Conservation (phyloP, 1,284 basidiomycete species). For the Hypsizygus ulmarius region DNA sequence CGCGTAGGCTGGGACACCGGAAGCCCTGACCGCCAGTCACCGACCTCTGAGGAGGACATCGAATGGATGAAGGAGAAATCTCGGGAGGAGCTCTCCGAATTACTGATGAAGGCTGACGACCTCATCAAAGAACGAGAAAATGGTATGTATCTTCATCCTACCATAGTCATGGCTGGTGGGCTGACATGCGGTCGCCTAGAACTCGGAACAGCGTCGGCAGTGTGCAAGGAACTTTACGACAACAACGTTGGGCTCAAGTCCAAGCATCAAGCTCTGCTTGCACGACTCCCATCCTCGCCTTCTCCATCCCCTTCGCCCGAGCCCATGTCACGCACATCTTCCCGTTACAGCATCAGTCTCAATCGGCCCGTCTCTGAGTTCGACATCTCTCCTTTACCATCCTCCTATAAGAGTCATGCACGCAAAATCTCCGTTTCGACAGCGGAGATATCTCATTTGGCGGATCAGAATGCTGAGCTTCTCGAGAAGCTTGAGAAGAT, state of each 20-base stretch:
- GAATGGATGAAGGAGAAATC: conserved; percentile 62
- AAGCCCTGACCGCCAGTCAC: conserved; percentile 18
- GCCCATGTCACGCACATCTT: conserved; percentile 23
- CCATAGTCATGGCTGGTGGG: conserved; percentile 10
- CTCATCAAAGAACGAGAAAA: conserved; percentile 75
- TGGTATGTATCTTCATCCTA: conserved; percentile 44
- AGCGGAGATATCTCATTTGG: conserved; percentile 64
- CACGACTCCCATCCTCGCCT: conserved; percentile 51
- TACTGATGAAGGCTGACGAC: conserved; percentile 66
- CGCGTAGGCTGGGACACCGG: conserved; percentile 26
- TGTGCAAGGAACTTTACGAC: conserved; percentile 67
- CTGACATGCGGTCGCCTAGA: conserved; percentile 42
- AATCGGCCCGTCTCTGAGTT: conserved; percentile 25
- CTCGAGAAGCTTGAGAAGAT: conserved; percentile 70
- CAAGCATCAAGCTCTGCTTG: conserved; percentile 64
- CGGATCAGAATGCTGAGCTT: conserved; percentile 81
- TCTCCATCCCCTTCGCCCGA: conserved; percentile 32
- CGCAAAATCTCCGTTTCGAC: conserved; percentile 65
- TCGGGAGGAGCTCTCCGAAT: conserved; percentile 66
- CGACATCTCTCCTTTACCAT: conserved; percentile 24
- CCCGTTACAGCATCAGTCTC: conserved; percentile 28
- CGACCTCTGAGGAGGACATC: conserved; percentile 28
- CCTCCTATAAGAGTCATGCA: conserved; percentile 35
- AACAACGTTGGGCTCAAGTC: conserved; percentile 66
- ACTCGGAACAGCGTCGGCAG: conserved; percentile 62